Evolutionary conservation across 495 filamentous ascomycete genomes (phyloP).

Genomic region (Neurospora sp.): DNA sequence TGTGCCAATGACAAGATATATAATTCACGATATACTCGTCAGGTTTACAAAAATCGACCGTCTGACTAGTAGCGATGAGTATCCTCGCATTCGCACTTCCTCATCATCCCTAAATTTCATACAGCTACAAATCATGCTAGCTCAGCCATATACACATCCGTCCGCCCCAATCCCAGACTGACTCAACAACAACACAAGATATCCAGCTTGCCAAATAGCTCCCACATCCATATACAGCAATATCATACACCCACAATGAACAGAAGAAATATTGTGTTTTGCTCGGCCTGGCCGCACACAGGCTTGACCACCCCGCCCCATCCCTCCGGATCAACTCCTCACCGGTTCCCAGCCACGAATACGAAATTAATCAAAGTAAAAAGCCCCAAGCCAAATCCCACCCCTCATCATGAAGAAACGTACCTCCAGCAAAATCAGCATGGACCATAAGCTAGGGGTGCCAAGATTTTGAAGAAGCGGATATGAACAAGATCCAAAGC

Average conservation of each 20-base stretch:
- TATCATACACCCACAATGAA: background rate
- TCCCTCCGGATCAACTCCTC: background rate
- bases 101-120: background rate
- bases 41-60: no score
- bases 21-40: background rate
- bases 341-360: background rate
- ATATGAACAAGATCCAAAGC: slow-evolving; percentile 9
- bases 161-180: background rate
- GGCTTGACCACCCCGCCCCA: background rate
- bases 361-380: background rate
- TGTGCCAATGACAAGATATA: background rate
- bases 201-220: background rate
- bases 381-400: background rate
- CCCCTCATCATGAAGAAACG: background rate
- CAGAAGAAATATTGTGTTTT: background rate
- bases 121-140: background rate
- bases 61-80: background rate
- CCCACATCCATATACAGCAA: background rate
- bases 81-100: background rate
- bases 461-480: background rate
- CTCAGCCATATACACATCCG: background rate
- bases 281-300: background rate
- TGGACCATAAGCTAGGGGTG: background rate
- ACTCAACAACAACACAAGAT: background rate
- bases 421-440: slow-evolving; percentile 21